Evolutionary conservation across 1,284 basidiomycete species (phyloP), one percentile per base, ranked within the genome.

Genomic region (Porodaedalea pini): DNA sequence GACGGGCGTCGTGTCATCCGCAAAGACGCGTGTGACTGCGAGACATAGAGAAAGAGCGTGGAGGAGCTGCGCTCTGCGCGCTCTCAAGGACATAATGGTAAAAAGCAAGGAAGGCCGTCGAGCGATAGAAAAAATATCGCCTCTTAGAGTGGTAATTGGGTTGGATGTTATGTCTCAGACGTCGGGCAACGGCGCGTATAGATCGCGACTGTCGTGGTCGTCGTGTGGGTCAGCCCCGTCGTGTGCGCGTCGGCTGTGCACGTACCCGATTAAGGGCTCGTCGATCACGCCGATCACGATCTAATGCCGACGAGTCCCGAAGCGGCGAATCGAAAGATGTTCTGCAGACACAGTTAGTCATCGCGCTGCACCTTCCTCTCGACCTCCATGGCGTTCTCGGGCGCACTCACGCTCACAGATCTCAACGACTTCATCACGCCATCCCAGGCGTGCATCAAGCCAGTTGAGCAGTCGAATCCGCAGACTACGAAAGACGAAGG

Each of bases 401-500:
- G 92, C 62, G 91, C 92, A 34, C 74, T 96, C 90, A 92, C 89
- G 7, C 74, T 97, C 36, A 94, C 93, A 17, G 96, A 99, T 71
- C 82, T 99, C 45, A 98, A 98, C 72, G 97, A 99, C 75, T 99
- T 96, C 71, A 91, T 99, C 50, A 93, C 94, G 0, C 97, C 97
- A 2, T 92, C 94, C 1, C 96, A 98, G 75, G 90, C 91, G 41
- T 99, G 97, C 73, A 98, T 99, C 73, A 98, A 98, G 68, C 96
- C 97, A 2, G 93, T 98, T 21, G 81, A 88, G 67, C 83, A 88
- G 68, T 72, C 75, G 6, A 82, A 85, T 62, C 69, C 63, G 62
- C 70, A 71, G 36, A 69, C 74, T 39, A 65, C 71, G 40, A 74
- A 72, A 57, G 77, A 80, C 60, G 69, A 75, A 3, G 85, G 80